A percentile compares a stretch with the other conserved stretches of the same genome.
Evolutionary conservation across 2,329 filamentous ascomycete species (phyloP).

Genomic region (Cercospora brassicicola): DNA sequence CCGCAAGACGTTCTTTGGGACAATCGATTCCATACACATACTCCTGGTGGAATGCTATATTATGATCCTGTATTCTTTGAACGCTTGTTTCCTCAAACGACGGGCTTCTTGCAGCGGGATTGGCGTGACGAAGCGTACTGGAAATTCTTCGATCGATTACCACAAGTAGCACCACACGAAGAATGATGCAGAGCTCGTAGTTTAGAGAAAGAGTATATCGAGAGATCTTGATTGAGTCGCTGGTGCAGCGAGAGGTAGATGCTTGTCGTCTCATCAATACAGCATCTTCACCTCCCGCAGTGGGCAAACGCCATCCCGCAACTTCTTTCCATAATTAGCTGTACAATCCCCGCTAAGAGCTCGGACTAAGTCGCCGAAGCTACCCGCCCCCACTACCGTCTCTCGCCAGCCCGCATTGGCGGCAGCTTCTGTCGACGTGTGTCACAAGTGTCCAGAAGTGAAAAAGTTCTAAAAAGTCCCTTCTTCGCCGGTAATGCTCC

Average conservation of each 20-base stretch:
- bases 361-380: constrained; percentile 7
- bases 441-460: constrained; percentile 1
- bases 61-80: neutral
- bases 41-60: neutral
- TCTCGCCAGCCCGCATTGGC: constrained; percentile 3
- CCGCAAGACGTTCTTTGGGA: neutral
- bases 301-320: neutral
- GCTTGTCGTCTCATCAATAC: neutral
- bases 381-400: constrained; percentile 10
- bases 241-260: neutral
- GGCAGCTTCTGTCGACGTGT: constrained; percentile 6
- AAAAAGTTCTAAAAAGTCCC: constrained; percentile 4
- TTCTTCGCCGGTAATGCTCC: constrained; percentile 10
- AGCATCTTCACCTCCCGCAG: neutral
- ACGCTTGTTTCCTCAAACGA: neutral
- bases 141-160: neutral
- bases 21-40: neutral
- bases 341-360: constrained; percentile 3
- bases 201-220: neutral
- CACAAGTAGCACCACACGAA: neutral
- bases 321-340: neutral
- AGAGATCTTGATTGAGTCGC: neutral
- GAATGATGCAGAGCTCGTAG: neutral
- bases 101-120: neutral
- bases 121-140: neutral